phyloP scores from a whole-genome alignment of 2,329 filamentous ascomycete genomes.

The Scedosporium apiospermum region DNA sequence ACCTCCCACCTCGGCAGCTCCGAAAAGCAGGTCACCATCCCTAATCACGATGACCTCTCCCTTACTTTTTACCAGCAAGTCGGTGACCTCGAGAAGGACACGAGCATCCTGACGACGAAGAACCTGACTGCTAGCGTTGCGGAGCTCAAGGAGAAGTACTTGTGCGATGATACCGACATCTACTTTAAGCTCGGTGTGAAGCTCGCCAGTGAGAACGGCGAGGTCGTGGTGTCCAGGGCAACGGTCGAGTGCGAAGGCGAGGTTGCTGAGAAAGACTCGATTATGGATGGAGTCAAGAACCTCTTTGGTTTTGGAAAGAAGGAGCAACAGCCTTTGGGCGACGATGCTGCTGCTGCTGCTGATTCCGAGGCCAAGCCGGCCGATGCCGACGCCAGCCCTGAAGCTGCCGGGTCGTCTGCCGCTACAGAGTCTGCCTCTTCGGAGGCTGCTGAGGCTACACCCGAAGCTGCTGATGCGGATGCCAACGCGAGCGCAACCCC shows the following conservation, averaged over 20 bases:
- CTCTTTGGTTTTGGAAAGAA: constrained; percentile 92
- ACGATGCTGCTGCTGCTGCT: constrained; percentile 27
- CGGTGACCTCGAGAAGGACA: constrained; percentile 45
- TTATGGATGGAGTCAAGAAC: constrained; percentile 92
- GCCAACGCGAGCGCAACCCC: constrained; percentile 35
- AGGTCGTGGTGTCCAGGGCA: constrained; percentile 70
- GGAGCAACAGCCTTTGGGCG: constrained; percentile 63
- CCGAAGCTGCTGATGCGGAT: constrained; percentile 37
- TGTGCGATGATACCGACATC: constrained; percentile 68
- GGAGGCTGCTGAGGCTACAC: constrained; percentile 15
- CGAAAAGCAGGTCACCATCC: constrained; percentile 76
- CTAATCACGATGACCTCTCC: constrained; percentile 71
- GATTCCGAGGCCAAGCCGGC: constrained; percentile 19
- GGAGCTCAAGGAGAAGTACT: constrained; percentile 66
- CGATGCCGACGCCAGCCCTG: constrained; percentile 6
- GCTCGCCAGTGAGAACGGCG: constrained; percentile 62
- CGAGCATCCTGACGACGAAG: constrained; percentile 60
- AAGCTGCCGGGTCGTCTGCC: constrained; percentile 13
- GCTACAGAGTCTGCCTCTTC: constrained; percentile 14
- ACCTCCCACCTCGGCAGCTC: constrained; percentile 65
- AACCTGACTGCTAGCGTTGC: constrained; percentile 82
- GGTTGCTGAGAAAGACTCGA: constrained; percentile 59
- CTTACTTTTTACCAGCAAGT: constrained; percentile 73
- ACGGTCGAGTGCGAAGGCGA: constrained; percentile 79
- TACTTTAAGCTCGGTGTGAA: constrained; percentile 70